Conservation (phyloP, 148 eudicot species). For the Camellia japonica region DNA sequence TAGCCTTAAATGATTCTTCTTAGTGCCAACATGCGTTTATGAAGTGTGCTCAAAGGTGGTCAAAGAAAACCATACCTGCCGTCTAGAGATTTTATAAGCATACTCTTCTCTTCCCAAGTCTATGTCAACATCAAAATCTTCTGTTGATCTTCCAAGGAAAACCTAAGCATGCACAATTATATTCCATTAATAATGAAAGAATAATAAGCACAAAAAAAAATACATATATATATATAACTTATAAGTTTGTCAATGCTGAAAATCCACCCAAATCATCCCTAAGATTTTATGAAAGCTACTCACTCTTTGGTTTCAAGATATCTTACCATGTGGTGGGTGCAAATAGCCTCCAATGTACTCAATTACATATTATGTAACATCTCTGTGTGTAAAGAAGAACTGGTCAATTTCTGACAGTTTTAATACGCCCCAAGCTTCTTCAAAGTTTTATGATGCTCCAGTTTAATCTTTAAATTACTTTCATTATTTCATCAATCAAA, state of each 20-base stretch:
- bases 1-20: not conserved
- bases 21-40: not conserved
- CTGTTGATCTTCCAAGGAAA: conserved; percentile 62
- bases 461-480: not conserved
- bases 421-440: not conserved
- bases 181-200: not conserved
- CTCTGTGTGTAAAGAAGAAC: not conserved
- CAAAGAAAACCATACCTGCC: conserved; percentile 43
- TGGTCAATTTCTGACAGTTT: not conserved
- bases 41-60: not conserved
- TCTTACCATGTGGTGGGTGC: not conserved
- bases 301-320: not conserved
- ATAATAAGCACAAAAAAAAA: not conserved
- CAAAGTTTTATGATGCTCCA: not conserved
- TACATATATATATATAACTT: not conserved
- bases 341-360: no score
- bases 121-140: conserved; percentile 56
- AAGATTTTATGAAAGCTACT: not conserved
- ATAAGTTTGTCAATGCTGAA: not conserved
- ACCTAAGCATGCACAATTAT: conserved; percentile 35
- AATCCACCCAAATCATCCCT: no score
- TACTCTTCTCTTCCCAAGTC: conserved; percentile 64
- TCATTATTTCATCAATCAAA: not conserved
- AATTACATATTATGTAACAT: no score
- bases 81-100: conserved; percentile 63